Conservation (phyloP, 305 asterid genomes). For the Coffea humblotiana region DNA sequence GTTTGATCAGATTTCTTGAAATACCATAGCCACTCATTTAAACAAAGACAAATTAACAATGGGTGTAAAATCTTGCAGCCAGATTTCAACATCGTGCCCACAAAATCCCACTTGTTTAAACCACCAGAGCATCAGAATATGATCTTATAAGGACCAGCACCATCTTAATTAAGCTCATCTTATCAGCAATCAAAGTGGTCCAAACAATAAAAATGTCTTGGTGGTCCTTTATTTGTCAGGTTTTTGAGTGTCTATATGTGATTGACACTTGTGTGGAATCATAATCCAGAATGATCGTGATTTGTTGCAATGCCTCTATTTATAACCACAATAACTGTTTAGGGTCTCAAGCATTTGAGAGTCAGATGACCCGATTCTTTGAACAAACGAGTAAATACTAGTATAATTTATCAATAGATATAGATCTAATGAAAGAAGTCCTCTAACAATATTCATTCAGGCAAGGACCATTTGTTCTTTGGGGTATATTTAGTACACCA, state of each 20-base stretch:
- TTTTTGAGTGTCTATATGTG: background rate
- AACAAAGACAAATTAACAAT: background rate
- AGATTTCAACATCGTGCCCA: conserved; percentile 28
- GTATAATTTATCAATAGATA: no score
- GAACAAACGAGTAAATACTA: no score
- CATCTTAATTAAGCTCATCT: background rate
- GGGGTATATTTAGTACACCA: background rate
- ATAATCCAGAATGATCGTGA: background rate
- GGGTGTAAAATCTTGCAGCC: conserved; percentile 6
- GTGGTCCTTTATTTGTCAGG: background rate
- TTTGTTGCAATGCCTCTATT: background rate
- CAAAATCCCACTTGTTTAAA: conserved; percentile 14
- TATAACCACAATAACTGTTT: no score
- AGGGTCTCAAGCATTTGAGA: background rate
- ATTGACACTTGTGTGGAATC: background rate
- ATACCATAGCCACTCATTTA: conserved; percentile 11
- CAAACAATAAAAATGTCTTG: background rate
- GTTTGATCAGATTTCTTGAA: conserved; percentile 17
- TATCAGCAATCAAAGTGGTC: background rate
- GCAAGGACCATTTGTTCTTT: background rate
- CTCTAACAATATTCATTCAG: no score
- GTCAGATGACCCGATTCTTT: no score
- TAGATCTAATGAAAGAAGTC: no score
- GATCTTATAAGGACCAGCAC: background rate
- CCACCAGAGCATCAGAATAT: background rate